Evolutionary conservation across 495 filamentous ascomycete species (phyloP), one percentile per base, ranked within the genome.

Genomic region (Talaromyces ruber): DNA sequence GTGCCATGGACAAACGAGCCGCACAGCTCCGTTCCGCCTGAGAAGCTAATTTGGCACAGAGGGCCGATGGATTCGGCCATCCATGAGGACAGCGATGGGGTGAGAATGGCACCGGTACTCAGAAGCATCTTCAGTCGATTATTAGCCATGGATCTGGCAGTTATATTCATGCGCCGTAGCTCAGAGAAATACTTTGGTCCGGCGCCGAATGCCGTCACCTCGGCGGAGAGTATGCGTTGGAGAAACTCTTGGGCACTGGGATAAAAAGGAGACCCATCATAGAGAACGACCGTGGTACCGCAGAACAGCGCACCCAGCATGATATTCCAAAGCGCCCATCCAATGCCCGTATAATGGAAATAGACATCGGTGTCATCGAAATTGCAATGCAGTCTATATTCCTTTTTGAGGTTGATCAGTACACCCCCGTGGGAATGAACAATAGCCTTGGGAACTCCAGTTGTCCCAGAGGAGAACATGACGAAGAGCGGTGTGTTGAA

Each of bases 281-380:
- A 92, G 9, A 90, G 68, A 63, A 92, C 67, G 28, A 81, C 67
- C 51, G 81, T 79, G 3, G 84, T 76, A 55, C 89, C 89, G 25
- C 79, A 80, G 4, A 88, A 84, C 1, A 93, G 81, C 6, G 78
- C 77, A 24, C 87, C 86, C 25, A 72, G 64, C 6, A 86, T 68
- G 21, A 88, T 75, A 51, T 66, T 66, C 86, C 88, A 91, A 85
- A 93, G 91, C 82, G 91, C 90, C 88, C 85, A 91, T 3, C 89
- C 91, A 39, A 83, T 86, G 12, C 88, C 92, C 0, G 77, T 82
- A 63, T 79, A 83, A 70, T 88, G 80, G 69, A 76, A 66, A 4
- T 76, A 72, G 16, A 87, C 79, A 45, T 66, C 79, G 4, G 79
- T 70, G 0, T 77, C 61, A 1, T 68, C 71, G 8, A 79, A 58